These are phyloP conservation scores for Aurinia saxatilis DNA, from an alignment of 345 rosid genomes.

Conservation along the genomic window DNA sequence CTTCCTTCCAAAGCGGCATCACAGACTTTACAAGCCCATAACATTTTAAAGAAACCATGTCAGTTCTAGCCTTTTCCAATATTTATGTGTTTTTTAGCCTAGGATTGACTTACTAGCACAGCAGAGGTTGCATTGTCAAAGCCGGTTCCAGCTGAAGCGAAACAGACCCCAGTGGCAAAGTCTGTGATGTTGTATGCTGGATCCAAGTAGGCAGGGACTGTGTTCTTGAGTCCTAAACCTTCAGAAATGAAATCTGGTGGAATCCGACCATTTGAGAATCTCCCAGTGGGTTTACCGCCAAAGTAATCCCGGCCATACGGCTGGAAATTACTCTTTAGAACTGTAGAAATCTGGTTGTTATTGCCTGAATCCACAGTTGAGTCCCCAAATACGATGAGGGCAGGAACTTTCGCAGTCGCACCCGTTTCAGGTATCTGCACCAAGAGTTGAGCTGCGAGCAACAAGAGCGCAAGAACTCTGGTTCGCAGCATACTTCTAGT, in stretches of 20 bases:
- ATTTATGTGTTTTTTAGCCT: too few relatives aligned
- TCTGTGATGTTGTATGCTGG: constrained; percentile 49
- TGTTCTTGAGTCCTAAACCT: constrained; percentile 62
- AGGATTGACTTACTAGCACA: constrained; percentile 56
- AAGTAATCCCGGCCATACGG: constrained; percentile 78
- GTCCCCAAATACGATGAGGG: constrained; percentile 71
- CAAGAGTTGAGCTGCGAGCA: constrained; percentile 27
- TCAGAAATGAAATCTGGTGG: constrained; percentile 66
- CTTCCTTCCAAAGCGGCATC: constrained; percentile 73
- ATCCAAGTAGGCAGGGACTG: constrained; percentile 76
- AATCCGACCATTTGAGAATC: constrained; percentile 74
- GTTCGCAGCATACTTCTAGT: constrained; percentile 30
- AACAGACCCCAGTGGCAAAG: constrained; percentile 76
- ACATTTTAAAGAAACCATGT: not conserved
- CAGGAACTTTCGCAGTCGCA: constrained; percentile 43
- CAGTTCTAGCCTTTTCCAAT: not conserved
- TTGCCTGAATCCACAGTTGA: constrained; percentile 79
- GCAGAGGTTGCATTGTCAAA: constrained; percentile 67
- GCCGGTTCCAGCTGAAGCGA: constrained; percentile 93
- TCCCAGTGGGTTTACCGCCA: constrained; percentile 55
- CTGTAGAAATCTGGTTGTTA: constrained; percentile 64
- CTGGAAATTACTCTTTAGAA: constrained; percentile 57
- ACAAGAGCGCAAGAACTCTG: constrained; percentile 14
- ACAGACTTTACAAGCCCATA: constrained; percentile 44
- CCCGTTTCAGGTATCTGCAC: constrained; percentile 23